Base-by-base conservation (phyloP, 225 moss, liverwort and hornwort species). In the Antitrichia curtipendula region DNA sequence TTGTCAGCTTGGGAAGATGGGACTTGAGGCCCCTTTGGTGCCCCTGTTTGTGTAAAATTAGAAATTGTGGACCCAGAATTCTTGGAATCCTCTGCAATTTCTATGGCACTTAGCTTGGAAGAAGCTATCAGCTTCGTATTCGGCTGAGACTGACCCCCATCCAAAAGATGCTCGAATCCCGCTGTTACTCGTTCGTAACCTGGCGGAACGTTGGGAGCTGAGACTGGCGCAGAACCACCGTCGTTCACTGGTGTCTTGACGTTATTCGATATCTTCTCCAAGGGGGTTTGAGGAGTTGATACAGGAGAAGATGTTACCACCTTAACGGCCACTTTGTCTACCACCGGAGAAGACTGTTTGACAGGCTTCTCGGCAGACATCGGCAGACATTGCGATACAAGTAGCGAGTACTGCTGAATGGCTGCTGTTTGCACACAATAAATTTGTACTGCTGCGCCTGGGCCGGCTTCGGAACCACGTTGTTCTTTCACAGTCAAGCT, bases 371-470 rank as follows among this genome's bases (percentile, higher is more conserved):
- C 99, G 80, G 90, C 89, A 60, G 93, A 85, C 83, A 91, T 81
- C 56, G 95, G 95, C 74, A 95, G 76, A 87, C 99, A 97, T 87
- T 95, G 97, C 78, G 96, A 95, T 68, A 96, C 92, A 82, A 96
- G 93, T 54, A 99, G 94, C 34, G 95, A 92, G 88, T 97, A 99
- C 90, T 95, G 99, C 91, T 99, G 99, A 86, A 99, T 99, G 38
- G 96, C 99, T 87, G 95, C 94, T 53, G 99, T 99, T 90, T 99
- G 99, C 63, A 99, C 97, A 89, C 99, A 99, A 78, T 96, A 99
- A n/a, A 99, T 93, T 90, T 97, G 95, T 24, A 97, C 99, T 59
- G 92, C 92, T 74, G 94, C 94, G 43, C 95, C 97, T 73, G 96
- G 94, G 21, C 96, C 90, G 78, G 84, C 96, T 88, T 98, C 97